phyloP scores from a whole-genome alignment of 768 basidiomycete genomes.

The Termitomyces sp. region DNA sequence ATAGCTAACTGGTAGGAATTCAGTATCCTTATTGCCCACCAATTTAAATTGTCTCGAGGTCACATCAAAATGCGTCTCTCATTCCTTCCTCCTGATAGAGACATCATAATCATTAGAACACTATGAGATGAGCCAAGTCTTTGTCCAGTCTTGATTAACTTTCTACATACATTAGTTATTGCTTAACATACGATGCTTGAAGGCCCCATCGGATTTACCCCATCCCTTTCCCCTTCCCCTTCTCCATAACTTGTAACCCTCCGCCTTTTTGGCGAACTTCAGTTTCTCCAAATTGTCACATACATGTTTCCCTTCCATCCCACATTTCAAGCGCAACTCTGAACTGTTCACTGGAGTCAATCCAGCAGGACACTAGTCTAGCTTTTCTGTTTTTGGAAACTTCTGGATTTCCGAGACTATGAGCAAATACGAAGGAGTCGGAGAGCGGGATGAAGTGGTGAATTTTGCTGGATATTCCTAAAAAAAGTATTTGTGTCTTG shows the following conservation, averaged over 20 bases:
- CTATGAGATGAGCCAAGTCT: too few species aligned
- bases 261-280: too few species aligned
- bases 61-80: too few species aligned
- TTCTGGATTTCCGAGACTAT: neutral
- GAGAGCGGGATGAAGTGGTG: too few species aligned
- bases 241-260: neutral
- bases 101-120: neutral
- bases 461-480: too few species aligned
- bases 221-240: too few species aligned
- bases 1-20: too few species aligned
- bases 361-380: slow-evolving; percentile 6
- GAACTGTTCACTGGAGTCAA: neutral
- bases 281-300: neutral
- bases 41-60: too few species aligned
- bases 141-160: neutral
- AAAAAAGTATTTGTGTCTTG: neutral
- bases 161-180: neutral
- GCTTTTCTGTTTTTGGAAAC: neutral
- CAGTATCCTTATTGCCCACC: too few species aligned
- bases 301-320: neutral
- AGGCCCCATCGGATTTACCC: too few species aligned
- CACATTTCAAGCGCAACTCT: too few species aligned
- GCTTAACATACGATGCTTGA: too few species aligned
- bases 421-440: neutral
- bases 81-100: neutral